Base-by-base conservation (phyloP, 768 basidiomycete genomes). In the Lentinula aciculospora region DNA sequence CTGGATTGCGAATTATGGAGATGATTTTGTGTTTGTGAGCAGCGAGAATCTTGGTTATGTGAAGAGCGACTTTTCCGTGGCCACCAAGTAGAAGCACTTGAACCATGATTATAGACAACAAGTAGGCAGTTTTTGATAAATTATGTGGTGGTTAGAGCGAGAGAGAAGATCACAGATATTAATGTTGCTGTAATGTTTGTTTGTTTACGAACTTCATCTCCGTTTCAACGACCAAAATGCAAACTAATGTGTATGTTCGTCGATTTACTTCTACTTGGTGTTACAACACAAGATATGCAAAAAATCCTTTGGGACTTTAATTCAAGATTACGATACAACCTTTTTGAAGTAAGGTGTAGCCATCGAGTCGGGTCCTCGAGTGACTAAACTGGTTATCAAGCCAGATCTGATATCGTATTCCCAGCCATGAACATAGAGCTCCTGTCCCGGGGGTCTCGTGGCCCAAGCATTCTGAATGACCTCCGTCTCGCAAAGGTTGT, bases 371-470 rank as follows among this genome's bases (percentile, higher is more conserved):
- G 76, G 75, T 13, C 77, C 77, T 29, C 65, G 66, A 25, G 81
- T 73, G 53, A 87, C 64, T 5, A 40, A 73, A 64, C 59, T 90
- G 69, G 62, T 89, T 85, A 65, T 71, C 74, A 64, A 90, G 65
- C 88, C 89, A 32, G 71, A 77, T 39, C 74, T 74, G 60, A 89
- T 70, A 40, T 87, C 81, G 63, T 87, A 87, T n/a, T 90, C 80
- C 86, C 82, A 88, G 34, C 88, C 88, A 61, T 89, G 87, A 5
- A 90, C 79, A 23, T 86, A 68, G 5, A 76, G 68, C 65, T 78
- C 77, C 45, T 72, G 72, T 63, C 74, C 70, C 42, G 60, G 65
- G 56, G 72, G 72, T 39, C 71, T 71, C 56, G 72, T 70, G 3
- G 69, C 69, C 80, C 83, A 84, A 0, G 80, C 81, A 56, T 77